These are phyloP conservation scores for Penicillium sp. DNA, from an alignment of 2,329 filamentous ascomycete genomes.

Conservation along the genomic window DNA sequence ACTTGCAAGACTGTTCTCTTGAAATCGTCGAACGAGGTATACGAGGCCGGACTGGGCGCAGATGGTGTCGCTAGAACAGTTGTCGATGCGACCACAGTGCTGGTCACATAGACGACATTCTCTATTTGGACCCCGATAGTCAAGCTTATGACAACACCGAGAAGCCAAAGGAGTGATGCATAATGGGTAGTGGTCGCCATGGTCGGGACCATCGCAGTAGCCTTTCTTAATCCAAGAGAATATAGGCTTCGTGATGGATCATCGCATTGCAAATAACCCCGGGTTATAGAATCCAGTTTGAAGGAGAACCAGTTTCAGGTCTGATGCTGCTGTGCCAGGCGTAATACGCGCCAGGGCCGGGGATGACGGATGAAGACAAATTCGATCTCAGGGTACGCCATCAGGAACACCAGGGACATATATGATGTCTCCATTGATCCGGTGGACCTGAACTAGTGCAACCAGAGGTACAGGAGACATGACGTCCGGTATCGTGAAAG, in stretches of 20 bases:
- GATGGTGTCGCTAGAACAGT: conserved; percentile 22
- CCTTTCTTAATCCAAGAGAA: not conserved
- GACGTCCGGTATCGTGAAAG: not conserved
- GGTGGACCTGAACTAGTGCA: not conserved
- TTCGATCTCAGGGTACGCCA: not conserved
- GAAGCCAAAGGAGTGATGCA: not conserved
- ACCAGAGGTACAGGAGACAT: conserved; percentile 1
- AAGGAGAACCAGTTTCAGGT: not conserved
- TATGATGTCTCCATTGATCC: not conserved
- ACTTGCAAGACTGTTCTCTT: conserved; percentile 55
- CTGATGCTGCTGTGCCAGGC: not conserved
- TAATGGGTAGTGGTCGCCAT: not conserved
- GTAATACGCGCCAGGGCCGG: not conserved
- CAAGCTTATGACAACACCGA: not conserved
- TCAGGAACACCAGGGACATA: conserved; percentile 1
- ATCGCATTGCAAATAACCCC: not conserved
- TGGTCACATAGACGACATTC: conserved; percentile 7
- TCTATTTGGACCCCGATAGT: not conserved
- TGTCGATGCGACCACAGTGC: conserved; percentile 13
- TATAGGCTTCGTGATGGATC: not conserved
- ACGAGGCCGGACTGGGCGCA: conserved; percentile 34
- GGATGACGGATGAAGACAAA: not conserved
- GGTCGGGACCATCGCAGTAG: not conserved
- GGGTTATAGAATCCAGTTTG: not conserved
- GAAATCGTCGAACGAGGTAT: conserved; percentile 43